A percentile compares a stretch with the other conserved stretches of the same genome.
Conservation (phyloP, 2,329 filamentous ascomycete genomes). For the Leptographium galeiforme region DNA sequence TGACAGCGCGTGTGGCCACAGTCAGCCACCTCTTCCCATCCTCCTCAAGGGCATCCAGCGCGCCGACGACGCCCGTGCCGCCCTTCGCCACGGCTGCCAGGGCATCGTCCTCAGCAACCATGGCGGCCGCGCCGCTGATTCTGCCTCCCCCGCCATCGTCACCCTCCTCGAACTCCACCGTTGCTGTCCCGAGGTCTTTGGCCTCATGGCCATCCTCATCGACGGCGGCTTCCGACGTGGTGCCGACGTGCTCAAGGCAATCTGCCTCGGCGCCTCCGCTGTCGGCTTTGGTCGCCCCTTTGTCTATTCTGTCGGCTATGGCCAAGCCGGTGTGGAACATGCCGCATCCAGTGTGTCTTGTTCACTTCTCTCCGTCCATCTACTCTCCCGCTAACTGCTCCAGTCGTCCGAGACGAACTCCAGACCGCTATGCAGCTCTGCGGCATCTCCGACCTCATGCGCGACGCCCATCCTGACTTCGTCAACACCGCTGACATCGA, state of each 20-base stretch:
- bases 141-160: constrained; percentile 24
- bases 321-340: constrained; percentile 31
- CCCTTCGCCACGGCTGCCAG: constrained; percentile 33
- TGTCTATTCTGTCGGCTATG: constrained; percentile 26
- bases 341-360: constrained; percentile 21
- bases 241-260: constrained; percentile 28
- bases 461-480: constrained; percentile 10
- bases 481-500: constrained; percentile 15
- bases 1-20: constrained; percentile 1
- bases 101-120: constrained; percentile 46
- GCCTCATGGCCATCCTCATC: constrained; percentile 22
- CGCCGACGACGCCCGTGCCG: constrained; percentile 38
- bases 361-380: neutral
- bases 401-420: constrained; percentile 24
- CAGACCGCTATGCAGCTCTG: constrained; percentile 23
- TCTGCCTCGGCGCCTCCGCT: constrained; percentile 26
- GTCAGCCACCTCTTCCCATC: constrained; percentile 19
- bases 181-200: constrained; percentile 25
- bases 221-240: constrained; percentile 29
- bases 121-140: constrained; percentile 41
- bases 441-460: constrained; percentile 13
- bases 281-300: constrained; percentile 34
- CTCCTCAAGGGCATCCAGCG: constrained; percentile 44
- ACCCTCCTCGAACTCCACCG: constrained; percentile 25
- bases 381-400: neutral